phyloP scores from a whole-genome alignment of 176 grass and related monocot species.

The Raddia distichophylla region DNA sequence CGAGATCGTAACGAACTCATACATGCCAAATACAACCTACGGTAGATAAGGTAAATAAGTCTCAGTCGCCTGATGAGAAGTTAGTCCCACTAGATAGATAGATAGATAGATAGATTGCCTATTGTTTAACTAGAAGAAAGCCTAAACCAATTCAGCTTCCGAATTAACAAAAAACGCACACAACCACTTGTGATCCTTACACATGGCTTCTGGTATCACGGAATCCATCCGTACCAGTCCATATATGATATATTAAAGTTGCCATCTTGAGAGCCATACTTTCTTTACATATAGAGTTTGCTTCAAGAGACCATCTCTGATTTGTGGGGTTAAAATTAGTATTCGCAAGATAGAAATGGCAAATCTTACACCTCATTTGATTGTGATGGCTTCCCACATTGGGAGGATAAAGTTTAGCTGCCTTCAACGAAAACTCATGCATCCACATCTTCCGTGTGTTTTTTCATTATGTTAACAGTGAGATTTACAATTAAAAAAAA shows the following conservation, averaged over 20 bases:
- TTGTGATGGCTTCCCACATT: not conserved
- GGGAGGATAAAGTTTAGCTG: not conserved
- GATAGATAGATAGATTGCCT: too few species aligned
- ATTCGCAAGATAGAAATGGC: not conserved
- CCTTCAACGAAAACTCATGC: not conserved
- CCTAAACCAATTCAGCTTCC: slow-evolving; percentile 27
- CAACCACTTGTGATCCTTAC: slow-evolving; percentile 1
- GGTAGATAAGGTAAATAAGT: too few species aligned
- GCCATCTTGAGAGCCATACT: not conserved
- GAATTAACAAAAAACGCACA: not conserved
- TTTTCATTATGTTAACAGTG: not conserved
- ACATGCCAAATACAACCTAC: too few species aligned
- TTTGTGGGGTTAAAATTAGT: not conserved
- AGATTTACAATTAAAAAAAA: not conserved
- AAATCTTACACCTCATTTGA: not conserved
- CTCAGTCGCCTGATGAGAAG: too few species aligned
- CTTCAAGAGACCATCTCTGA: not conserved
- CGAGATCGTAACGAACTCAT: too few species aligned
- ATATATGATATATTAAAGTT: not conserved
- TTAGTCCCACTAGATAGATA: too few species aligned
- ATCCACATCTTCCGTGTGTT: not conserved
- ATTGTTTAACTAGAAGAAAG: not conserved
- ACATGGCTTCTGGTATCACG: not conserved
- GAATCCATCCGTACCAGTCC: too few species aligned
- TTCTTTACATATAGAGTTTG: too few species aligned